These are phyloP conservation scores for Rhipidocladum racemiflorum DNA, from an alignment of 176 grass and related monocot genomes.

Conservation along the genomic window DNA sequence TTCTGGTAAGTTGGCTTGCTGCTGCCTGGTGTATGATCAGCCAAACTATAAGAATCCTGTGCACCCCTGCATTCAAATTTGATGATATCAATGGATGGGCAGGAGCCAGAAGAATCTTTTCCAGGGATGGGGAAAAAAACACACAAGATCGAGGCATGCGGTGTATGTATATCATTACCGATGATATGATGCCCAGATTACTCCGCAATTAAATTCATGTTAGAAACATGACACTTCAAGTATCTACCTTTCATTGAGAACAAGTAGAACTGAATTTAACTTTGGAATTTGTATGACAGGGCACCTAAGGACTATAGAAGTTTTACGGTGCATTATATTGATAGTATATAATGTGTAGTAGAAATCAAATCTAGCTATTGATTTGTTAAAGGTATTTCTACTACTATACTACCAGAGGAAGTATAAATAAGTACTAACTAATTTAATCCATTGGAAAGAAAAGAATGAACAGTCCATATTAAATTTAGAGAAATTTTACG, in stretches of 20 bases:
- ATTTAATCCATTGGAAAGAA: no score
- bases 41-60: constrained; percentile 39
- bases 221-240: not conserved
- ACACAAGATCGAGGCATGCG: not conserved
- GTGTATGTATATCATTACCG: not conserved
- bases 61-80: constrained; percentile 28
- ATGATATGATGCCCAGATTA: not conserved
- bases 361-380: no score
- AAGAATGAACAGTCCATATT: no score
- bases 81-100: not conserved
- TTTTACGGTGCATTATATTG: no score
- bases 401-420: no score
- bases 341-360: no score
- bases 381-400: no score
- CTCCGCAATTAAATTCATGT: not conserved
- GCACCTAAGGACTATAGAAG: not conserved
- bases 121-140: not conserved
- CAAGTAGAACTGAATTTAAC: not conserved
- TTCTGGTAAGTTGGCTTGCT: constrained; percentile 41
- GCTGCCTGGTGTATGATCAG: not conserved
- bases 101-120: constrained; percentile 6
- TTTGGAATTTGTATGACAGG: not conserved
- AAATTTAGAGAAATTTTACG: no score
- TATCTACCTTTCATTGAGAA: not conserved
- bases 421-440: no score